Conservation (phyloP, 1,139 yeast species). For the Saccharomyces pastorianus region DNA sequence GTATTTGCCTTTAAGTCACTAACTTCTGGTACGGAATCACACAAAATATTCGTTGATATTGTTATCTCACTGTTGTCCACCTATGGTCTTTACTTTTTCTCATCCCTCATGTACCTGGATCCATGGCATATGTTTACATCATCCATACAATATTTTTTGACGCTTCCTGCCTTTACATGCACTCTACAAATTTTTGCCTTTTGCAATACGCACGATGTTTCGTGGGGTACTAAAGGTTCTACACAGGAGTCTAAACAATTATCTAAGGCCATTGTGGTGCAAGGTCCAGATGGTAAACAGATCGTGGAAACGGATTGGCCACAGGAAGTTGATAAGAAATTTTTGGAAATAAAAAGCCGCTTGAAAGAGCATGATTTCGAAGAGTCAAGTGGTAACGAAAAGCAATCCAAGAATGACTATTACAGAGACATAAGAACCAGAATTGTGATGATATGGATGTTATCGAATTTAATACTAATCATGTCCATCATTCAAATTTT, state of each 20-base stretch:
- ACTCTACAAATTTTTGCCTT: constrained; percentile 88
- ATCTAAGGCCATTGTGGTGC: constrained; percentile 54
- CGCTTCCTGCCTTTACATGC: constrained; percentile 87
- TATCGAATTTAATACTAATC: constrained; percentile 66
- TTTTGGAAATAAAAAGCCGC: constrained; percentile 77
- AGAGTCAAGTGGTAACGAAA: constrained; percentile 30
- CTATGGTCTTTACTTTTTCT: constrained; percentile 74
- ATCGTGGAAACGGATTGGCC: constrained; percentile 82
- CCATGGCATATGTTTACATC: constrained; percentile 94
- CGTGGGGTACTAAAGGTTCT: constrained; percentile 97
- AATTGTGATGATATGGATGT: constrained; percentile 88
- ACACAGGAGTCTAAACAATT: constrained; percentile 59
- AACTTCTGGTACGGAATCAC: constrained; percentile 35
- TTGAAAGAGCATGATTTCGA: constrained; percentile 47
- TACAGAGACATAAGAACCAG: constrained; percentile 90
- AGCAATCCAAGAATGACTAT: constrained; percentile 69
- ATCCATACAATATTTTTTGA: constrained; percentile 71
- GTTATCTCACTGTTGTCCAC: constrained; percentile 84
- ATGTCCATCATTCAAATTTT: constrained; percentile 84
- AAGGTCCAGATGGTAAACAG: constrained; percentile 46
- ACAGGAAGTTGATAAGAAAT: constrained; percentile 54
- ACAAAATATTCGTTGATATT: constrained; percentile 59
- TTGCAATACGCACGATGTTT: constrained; percentile 91
- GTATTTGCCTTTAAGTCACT: constrained; percentile 62
- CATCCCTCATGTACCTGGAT: constrained; percentile 75